Conservation (phyloP, 495 filamentous ascomycete genomes). For the Aspergillus homomorphus region DNA sequence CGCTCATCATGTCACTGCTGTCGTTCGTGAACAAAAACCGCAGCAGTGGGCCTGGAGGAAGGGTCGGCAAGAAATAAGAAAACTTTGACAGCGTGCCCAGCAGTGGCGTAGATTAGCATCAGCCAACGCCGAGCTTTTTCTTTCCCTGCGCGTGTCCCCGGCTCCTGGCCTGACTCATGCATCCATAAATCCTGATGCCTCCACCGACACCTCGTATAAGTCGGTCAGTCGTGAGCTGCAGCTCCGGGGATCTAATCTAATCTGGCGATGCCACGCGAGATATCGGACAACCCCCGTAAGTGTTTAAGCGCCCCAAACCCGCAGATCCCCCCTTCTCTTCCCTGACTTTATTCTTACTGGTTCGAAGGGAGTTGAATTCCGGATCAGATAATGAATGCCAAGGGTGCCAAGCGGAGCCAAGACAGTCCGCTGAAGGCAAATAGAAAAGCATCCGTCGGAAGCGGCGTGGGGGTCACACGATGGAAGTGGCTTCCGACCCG, state of each 20-base stretch:
- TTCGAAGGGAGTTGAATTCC: background rate
- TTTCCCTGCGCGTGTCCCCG: background rate
- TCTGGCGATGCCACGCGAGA: conserved; percentile 2
- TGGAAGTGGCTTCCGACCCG: background rate
- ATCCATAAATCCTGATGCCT: background rate
- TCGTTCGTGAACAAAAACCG: background rate
- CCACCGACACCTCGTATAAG: background rate
- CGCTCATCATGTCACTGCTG: background rate
- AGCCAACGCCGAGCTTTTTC: background rate
- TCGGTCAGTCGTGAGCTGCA: background rate
- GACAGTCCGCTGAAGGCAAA: conserved; percentile 2
- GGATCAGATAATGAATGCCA: conserved; percentile 26
- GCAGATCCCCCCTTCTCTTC: background rate
- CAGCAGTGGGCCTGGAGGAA: background rate
- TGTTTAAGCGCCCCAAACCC: background rate
- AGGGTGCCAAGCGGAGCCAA: conserved; percentile 16
- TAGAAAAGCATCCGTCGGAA: background rate
- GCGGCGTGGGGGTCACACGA: conserved; percentile 6
- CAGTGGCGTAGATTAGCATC: background rate
- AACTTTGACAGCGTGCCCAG: background rate
- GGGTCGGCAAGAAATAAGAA: background rate
- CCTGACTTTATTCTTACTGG: background rate
- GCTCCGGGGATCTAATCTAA: conserved; percentile 12
- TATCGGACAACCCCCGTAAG: background rate
- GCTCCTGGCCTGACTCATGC: background rate